Evolutionary conservation across 495 filamentous ascomycete genomes (phyloP), one percentile per base, ranked within the genome.

Genomic region (Clohesyomyces aquaticus): DNA sequence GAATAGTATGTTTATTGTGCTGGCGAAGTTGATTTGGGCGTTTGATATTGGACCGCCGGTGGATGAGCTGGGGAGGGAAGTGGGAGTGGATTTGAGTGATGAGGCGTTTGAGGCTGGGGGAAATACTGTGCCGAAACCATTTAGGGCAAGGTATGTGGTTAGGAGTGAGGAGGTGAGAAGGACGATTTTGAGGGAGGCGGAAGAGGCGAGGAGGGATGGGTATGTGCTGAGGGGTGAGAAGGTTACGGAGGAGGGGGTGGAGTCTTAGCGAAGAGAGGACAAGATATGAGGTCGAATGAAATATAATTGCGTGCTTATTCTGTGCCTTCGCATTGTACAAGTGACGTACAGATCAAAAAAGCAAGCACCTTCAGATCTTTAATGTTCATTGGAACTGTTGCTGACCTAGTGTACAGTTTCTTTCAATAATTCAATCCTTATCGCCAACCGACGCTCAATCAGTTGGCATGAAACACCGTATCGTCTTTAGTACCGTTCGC

Each of bases 11-110:
- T 63, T 63, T 43, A 59, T 69, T 46, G 66, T 66, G 28, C 16
- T 66, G 32, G 65, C 69, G 29, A 71, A 71, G 26, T 27, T 71
- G 42, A 21, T 71, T 22, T 71, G 69, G 69, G 65, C 65, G 29
- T 68, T 71, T 63, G 69, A 68, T 47, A 54, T 71, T 1, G 9
- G 21, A 21, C 65, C 69, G 29, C 48, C 65, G 16, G n/a, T 65
- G 41, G 63, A 55, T 46, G 28, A 1, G 19, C 35, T 35, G n/a
- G 65, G 66, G 48, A 58, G 23, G 32, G 66, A 71, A 59, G 48
- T 11, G 11, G 32, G 52, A 49, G 50, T 71, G 38, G 62, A 69
- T 41, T 16, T 63, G 46, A 56, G 53, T 53, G 65, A 71, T 58
- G 61, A 64, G 38, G 69, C 69, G 22, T 71, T 66, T 49, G 59